Conservation (phyloP, 257 asterid genomes). For the Coffea canephora region DNA sequence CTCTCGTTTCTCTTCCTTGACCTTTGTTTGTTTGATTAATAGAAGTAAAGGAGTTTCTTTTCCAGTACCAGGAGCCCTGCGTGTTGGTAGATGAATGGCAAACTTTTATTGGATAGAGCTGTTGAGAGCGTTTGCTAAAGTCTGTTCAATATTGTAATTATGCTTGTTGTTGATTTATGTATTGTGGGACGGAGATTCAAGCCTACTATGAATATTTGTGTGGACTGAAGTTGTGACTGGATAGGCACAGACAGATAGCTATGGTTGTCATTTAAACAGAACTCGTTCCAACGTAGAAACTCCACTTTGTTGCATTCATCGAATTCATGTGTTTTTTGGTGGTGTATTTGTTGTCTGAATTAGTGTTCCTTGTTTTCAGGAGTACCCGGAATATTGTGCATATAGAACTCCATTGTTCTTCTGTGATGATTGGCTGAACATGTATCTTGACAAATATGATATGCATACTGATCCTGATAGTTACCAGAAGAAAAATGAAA, state of each 20-base stretch:
- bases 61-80: not conserved
- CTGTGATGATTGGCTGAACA: constrained; percentile 92
- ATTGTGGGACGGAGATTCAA: not conserved
- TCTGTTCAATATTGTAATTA: not conserved
- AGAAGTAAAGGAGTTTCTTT: not conserved
- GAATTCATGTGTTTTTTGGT: not conserved
- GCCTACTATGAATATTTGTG: not conserved
- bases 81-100: not conserved
- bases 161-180: not conserved
- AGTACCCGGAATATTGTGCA: constrained; percentile 80
- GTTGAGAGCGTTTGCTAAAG: not conserved
- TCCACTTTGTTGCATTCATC: not conserved
- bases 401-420: constrained; percentile 68
- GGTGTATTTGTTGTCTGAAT: not conserved
- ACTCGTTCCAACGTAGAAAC: not conserved
- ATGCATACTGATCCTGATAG: constrained; percentile 67
- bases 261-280: not conserved
- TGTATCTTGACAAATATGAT: constrained; percentile 75
- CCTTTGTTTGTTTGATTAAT: not conserved
- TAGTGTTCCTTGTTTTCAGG: constrained; percentile 48
- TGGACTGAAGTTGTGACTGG: not conserved
- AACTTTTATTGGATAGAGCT: not conserved
- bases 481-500: constrained; percentile 51
- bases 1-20: not conserved
- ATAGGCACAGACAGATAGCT: not conserved